Conservation (phyloP, 345 rosid species). For the Eucalyptus polybractea region DNA sequence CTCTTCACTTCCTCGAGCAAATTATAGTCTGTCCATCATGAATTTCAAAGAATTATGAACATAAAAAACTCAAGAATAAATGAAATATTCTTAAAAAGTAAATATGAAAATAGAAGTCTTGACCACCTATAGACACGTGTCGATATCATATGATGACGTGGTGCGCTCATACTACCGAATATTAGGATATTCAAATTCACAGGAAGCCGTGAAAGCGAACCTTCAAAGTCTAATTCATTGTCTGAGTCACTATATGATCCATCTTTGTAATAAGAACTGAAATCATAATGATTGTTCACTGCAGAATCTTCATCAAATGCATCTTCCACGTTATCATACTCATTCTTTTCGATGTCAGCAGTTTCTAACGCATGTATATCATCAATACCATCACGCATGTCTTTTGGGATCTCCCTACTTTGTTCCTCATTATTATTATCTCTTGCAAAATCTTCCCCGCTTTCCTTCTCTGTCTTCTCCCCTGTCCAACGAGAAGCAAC, state of each 20-base stretch:
- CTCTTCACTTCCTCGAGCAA: conserved; percentile 39
- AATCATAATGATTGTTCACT: conserved; percentile 38
- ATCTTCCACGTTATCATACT: conserved; percentile 34
- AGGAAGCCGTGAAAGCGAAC: conserved; percentile 8
- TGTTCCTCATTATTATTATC: conserved; percentile 27
- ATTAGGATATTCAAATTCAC: not conserved
- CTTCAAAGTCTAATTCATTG: conserved; percentile 30
- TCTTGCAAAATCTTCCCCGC: conserved; percentile 10
- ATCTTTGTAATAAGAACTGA: conserved; percentile 33
- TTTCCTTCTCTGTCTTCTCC: conserved; percentile 35
- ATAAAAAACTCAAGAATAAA: not conserved
- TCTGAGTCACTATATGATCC: conserved; percentile 36
- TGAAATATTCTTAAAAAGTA: not conserved
- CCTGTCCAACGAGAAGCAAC: conserved; percentile 98
- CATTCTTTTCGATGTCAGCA: conserved; percentile 35
- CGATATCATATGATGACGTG: too few species aligned
- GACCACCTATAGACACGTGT: too few species aligned
- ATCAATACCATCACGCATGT: conserved; percentile 35
- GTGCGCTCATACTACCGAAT: too few species aligned
- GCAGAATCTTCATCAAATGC: conserved; percentile 33
- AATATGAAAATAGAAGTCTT: not conserved
- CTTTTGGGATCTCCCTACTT: conserved; percentile 29
- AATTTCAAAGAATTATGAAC: not conserved
- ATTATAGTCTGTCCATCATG: not conserved
- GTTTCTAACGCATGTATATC: conserved; percentile 61